Base-by-base conservation (phyloP, 1,284 basidiomycete species). In the Acaromyces ingoldii region DNA sequence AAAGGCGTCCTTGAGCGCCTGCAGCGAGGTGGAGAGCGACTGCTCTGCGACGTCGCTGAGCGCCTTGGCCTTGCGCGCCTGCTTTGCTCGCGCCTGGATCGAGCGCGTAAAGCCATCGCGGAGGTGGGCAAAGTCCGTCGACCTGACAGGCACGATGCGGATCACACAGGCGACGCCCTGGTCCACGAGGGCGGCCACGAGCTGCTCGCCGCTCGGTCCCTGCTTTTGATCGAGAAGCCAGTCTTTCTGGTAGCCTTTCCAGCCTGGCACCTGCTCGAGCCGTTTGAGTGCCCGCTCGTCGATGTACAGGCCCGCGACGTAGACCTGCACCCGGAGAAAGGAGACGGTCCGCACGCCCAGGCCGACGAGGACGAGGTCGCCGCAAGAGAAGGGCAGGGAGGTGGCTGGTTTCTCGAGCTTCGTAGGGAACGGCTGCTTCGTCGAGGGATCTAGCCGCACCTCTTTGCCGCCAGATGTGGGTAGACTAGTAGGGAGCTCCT, bases 241-340 rank as follows among this genome's bases (percentile, higher is more conserved):
- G 37, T 15, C 24, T 25, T 28, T 38, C 21, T 13, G 41, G 30
- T 15, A 39, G 47, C 38, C 21, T 10, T 10, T 21, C 28, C 0
- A 62, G 25, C 47, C 58, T 11, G 44, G 44, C 15, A 50, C 28
- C 11, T 49, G 49, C 42, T 37, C 28, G 21, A 51, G 30, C 11
- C 22, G 22, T 42, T 42, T 50, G 2, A 74, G 45, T 2, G 66
- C 58, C 0, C 44, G 30, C 47, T 89, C 77, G 74, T 89, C 88
- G 13, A 87, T 86, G 74, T 92, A 92, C 72, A 91, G 87, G 0
- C 81, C 89, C 37, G 88, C 83, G 4, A 88, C 87, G 75, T 92
- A 92, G 9, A 91, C 90, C 60, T 85, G 82, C 54, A 92, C 81
- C 4, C 82, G 80, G 39, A 92, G 77, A 76, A 92, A 89, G 10